Base-by-base conservation (phyloP, 176 grass and related monocot species). In the Rhynchospora tenuis region DNA sequence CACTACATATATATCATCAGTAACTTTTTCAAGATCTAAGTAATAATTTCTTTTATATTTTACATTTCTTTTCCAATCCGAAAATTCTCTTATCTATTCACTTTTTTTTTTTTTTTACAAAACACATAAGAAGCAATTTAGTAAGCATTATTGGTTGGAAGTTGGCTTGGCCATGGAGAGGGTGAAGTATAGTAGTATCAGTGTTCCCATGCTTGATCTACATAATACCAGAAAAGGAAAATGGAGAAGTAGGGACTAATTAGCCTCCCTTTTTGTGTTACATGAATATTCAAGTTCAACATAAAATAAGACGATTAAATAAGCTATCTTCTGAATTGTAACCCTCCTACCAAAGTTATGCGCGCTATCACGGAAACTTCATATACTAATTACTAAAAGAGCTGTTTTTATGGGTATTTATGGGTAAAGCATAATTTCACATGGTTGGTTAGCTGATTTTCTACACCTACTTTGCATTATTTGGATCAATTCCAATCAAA, bases 121-220 rank as follows among this genome's bases (percentile, higher is more conserved):
- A 38, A 45, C 6, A 61, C 3, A 27, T 31, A 16, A 79, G 24
- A 61, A 38, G 19, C 26, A 20, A 43, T 44, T 45, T 23, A 51
- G 55, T 43, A 14, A n/a, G 9, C 15, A 42, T 80, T 23, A 79
- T 80, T 80, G 54, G 33, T 80, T 51, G 9, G 15, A 7, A 80
- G 77, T 80, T 44, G 55, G 7, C 33, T 61, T 80, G 24, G 55
- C 14, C 60, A 80, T 60, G 4, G 77, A 60, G 17, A 80, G 50
- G 7, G 55, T 80, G 77, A 80, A 80, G 55, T 60, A 80, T 60
- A 80, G 55, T 38, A 80, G 33, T 80, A 80, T 61, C 55, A 80
- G 57, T 80, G 77, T 80, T 61, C 77, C 77, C 52, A 80, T 80
- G 57, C 77, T 80, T 80, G 77, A 80, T 45, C 77, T 80, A 80